Conservation (phyloP, 352 stramenopile species). For the Phytophthora aleatoria region DNA sequence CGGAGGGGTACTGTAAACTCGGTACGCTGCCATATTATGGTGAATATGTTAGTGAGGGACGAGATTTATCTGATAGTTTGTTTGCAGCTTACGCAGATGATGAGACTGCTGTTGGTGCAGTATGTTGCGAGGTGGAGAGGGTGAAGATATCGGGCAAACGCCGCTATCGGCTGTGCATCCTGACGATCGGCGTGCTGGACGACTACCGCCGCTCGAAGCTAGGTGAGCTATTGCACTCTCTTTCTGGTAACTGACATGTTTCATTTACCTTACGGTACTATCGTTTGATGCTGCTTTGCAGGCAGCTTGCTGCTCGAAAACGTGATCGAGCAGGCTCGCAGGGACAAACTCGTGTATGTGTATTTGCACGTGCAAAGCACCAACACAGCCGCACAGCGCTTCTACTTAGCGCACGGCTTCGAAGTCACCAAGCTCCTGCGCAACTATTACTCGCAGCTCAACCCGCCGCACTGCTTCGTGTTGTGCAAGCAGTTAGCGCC, state of each 20-base stretch:
- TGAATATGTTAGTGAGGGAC: background rate
- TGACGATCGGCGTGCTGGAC: constrained; percentile 92
- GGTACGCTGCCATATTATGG: constrained; percentile 31
- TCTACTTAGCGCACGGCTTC: constrained; percentile 91
- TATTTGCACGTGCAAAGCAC: constrained; percentile 94
- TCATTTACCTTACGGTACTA: background rate
- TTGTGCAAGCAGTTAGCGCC: constrained; percentile 65
- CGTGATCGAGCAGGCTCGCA: constrained; percentile 40
- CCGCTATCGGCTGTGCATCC: constrained; percentile 66
- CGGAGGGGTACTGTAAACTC: constrained; percentile 58
- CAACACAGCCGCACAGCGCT: constrained; percentile 90
- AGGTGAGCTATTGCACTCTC: constrained; percentile 14
- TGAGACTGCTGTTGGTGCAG: constrained; percentile 75
- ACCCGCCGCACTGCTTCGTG: constrained; percentile 93
- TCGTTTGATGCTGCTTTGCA: constrained; percentile 34
- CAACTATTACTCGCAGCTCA: constrained; percentile 95
- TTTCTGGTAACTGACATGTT: background rate
- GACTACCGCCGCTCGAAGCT: constrained; percentile 74
- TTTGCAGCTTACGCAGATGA: constrained; percentile 72
- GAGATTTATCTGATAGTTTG: background rate
- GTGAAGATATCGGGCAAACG: constrained; percentile 27
- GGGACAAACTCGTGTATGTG: constrained; percentile 56
- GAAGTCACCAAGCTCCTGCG: constrained; percentile 83
- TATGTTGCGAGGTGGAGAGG: constrained; percentile 88
- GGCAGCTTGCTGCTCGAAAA: constrained; percentile 51